Evolutionary conservation across 2,329 filamentous ascomycete genomes (phyloP), one percentile per base, ranked within the genome.

Genomic region (Aspergillus hortae): DNA sequence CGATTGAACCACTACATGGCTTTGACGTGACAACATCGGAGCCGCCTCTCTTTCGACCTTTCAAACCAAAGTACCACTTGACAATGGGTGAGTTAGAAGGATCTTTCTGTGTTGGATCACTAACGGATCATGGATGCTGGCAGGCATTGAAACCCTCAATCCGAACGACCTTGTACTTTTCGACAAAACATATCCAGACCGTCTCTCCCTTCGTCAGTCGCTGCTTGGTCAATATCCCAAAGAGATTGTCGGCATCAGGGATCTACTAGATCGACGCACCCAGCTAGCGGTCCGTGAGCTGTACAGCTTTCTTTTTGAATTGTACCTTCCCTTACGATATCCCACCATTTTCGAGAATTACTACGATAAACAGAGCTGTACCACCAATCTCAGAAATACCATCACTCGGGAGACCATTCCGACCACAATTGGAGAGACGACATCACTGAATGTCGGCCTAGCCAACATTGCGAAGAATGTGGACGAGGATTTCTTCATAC

Each of bases 101-200:
- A 2, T 30, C 7, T 30, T 11, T 30, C 19, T 19, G 19, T 19
- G 4, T 19, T 19, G 19, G 19, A 4, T 19, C 2, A 19, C 19
- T 19, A 19, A 19, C 19, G 3, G 19, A 30, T 9, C 7, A 1
- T 44, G 41, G 23, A 17, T 7, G 21, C 21, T 23, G 12, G 15
- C 11, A 48, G 46, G 35, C 3, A 51, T 46, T n/a, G 23, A 51
- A 35, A 23, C 35, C 21, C 25, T 33, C n/a, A 32, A 33, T 17
- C 23, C 46, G 4, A 27, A 19, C 6, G 49, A 51, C 21, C 49
- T 51, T 2, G 21, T 51, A 3, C 43, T 38, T 4, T 46, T 51
- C 19, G 49, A 51, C n/a, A 41, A 33, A n/a, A 51, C 41, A 23
- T 51, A 51, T 9, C 43, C 41, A 6, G 35, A 46, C 6, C 49